Base-by-base conservation (phyloP, 1,284 basidiomycete species). In the Ceratobasidium sp. region DNA sequence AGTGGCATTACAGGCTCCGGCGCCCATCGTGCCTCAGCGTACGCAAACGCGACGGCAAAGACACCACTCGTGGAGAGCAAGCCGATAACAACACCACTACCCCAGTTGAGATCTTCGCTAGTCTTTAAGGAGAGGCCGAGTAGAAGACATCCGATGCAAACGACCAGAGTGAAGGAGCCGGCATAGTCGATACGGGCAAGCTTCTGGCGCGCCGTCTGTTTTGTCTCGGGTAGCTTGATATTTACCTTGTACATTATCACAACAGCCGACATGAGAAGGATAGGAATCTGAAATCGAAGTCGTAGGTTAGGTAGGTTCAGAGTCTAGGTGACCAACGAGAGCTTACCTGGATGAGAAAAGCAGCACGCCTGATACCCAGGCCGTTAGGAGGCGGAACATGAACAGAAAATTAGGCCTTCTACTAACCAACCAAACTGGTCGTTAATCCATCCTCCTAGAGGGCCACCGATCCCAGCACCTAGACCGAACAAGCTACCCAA, bases 1-100 rank as follows among this genome's bases (percentile, higher is more conserved):
- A 96, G 82, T 50, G 95, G 94, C 88, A 97, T 91, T 57, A 96
- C 89, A 8, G 95, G 95, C 80, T 91, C 92, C 2, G 86, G 85
- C 1, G 92, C 89, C 82, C 87, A 88, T 75, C 85, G 83, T 73
- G 89, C 87, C 82, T 97, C 94, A 16, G 93, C 91, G 58, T 87
- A 78, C 35, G 94, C 79, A 79, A 97, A 96, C 5, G 85, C 78
- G 5, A 84, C 77, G 23, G 85, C 85, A 55, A 85, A 89, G 4
- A 90, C 76, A 23, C 81, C 81, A 77, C 91, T 90, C 21, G 84
- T 79, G 41, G 82, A 76, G 67, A 96, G 84, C 66, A 95, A 83
- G 6, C 88, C 88, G 79, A 85, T 86, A 63, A 96, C 88, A 35
- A 88, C 77, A 1, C 90, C 89, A 81, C 91, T 83, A 8, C 87